phyloP scores from a whole-genome alignment of 1,284 basidiomycete species.

The Agroathelia rolfsii region DNA sequence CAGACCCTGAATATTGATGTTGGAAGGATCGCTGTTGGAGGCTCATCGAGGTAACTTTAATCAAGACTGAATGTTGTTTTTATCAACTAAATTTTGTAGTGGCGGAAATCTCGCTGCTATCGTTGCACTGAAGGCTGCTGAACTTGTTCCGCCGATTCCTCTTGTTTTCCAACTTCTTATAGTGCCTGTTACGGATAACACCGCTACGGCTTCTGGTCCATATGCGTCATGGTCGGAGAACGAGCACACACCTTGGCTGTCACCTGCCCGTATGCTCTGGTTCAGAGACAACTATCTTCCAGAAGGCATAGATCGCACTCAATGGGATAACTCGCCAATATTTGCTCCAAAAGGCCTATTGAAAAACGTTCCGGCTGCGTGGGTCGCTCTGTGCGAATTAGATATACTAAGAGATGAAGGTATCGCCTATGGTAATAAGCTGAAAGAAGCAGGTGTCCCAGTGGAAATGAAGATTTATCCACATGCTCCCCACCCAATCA shows the following conservation, averaged over 20 bases:
- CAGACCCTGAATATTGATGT: slow-evolving; percentile 30
- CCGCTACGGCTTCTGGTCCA: slow-evolving; percentile 23
- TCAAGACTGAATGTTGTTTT: neutral
- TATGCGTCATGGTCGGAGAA: slow-evolving; percentile 51
- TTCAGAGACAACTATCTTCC: slow-evolving; percentile 62
- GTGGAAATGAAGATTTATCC: slow-evolving; percentile 49
- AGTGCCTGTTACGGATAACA: slow-evolving; percentile 37
- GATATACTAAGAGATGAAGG: slow-evolving; percentile 66
- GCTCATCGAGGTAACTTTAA: slow-evolving; percentile 50
- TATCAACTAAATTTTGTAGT: slow-evolving; percentile 22
- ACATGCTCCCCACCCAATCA: slow-evolving; percentile 55
- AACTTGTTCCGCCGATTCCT: slow-evolving; percentile 39
- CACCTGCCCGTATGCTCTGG: slow-evolving; percentile 61
- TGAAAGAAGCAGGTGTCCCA: slow-evolving; percentile 42
- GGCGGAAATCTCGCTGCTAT: slow-evolving; percentile 67
- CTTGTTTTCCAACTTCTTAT: slow-evolving; percentile 55
- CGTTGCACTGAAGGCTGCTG: slow-evolving; percentile 51
- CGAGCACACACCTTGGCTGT: slow-evolving; percentile 47
- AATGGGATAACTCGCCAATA: slow-evolving; percentile 62
- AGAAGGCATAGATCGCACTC: slow-evolving; percentile 42
- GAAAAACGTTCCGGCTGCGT: slow-evolving; percentile 42
- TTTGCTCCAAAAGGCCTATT: slow-evolving; percentile 52
- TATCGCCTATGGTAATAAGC: slow-evolving; percentile 50
- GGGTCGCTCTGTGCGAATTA: slow-evolving; percentile 54
- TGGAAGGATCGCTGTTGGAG: slow-evolving; percentile 44